phyloP scores from a whole-genome alignment of 148 eudicot species.

The Rhododendron mucronatum region DNA sequence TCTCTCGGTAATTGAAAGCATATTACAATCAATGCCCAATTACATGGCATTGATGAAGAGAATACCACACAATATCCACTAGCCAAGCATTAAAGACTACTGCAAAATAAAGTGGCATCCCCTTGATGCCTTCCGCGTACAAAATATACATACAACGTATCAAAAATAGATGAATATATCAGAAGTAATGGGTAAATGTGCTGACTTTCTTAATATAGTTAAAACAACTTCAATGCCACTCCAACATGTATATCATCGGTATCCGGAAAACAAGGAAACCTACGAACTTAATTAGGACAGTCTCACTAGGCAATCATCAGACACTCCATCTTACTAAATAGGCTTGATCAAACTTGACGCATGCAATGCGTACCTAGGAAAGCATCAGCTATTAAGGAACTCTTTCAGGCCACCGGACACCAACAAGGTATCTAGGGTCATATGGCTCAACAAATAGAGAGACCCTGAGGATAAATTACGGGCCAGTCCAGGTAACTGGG shows the following conservation, averaged over 20 bases:
- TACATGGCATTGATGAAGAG: neutral
- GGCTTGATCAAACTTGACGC: neutral
- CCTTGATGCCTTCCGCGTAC: neutral
- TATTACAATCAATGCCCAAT: neutral
- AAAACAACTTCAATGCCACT: neutral
- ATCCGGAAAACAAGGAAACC: neutral
- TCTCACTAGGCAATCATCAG: neutral
- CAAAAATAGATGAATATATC: neutral
- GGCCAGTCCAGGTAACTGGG: too few species aligned
- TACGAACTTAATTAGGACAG: neutral
- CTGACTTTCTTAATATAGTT: neutral
- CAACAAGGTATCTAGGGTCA: neutral
- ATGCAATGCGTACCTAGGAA: neutral
- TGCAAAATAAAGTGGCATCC: neutral
- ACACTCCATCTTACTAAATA: neutral
- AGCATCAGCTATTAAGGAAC: neutral
- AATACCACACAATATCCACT: neutral
- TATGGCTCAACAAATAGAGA: neutral
- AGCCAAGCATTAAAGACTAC: neutral
- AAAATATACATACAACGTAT: neutral
- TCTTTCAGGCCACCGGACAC: neutral
- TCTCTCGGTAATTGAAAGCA: too few species aligned
- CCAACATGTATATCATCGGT: neutral
- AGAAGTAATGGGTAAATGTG: neutral
- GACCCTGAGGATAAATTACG: too few species aligned